Evolutionary conservation across 2,329 filamentous ascomycete species (phyloP).

Genomic region (Verticillium tricorpus): DNA sequence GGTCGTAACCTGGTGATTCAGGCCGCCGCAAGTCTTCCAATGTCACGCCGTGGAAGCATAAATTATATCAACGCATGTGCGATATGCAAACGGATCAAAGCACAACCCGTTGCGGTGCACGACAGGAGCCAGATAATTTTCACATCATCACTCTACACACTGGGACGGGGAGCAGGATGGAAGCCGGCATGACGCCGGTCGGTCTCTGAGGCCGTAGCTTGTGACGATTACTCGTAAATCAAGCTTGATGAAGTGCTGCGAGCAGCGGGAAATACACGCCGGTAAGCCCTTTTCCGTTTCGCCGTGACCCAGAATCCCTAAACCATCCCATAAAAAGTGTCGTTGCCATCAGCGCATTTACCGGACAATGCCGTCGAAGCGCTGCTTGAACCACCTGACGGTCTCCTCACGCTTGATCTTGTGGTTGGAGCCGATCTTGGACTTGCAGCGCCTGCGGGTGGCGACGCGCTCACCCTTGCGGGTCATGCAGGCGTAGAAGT

Average conservation of each 20-base stretch:
- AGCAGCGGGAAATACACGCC: conserved; percentile 36
- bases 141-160: conserved; percentile 24
- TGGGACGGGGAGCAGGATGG: conserved; percentile 23
- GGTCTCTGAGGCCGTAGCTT: conserved; percentile 69
- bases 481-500: conserved; percentile 99
- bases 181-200: conserved; percentile 68
- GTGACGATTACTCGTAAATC: conserved; percentile 48
- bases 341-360: conserved; percentile 51
- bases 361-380: conserved; percentile 98
- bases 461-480: conserved; percentile 97
- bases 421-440: conserved; percentile 82
- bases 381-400: conserved; percentile 87
- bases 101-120: no score
- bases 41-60: no score
- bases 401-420: conserved; percentile 93
- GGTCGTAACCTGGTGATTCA: no score
- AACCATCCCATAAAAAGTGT: conserved; percentile 16
- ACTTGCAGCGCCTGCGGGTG: conserved; percentile 87
- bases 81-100: no score
- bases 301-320: conserved; percentile 23
- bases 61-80: no score
- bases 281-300: conserved; percentile 29
- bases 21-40: no score
- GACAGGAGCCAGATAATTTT: background rate
- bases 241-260: conserved; percentile 40